phyloP scores from a whole-genome alignment of 495 filamentous ascomycete genomes.

The Xylaria bambusicola region DNA sequence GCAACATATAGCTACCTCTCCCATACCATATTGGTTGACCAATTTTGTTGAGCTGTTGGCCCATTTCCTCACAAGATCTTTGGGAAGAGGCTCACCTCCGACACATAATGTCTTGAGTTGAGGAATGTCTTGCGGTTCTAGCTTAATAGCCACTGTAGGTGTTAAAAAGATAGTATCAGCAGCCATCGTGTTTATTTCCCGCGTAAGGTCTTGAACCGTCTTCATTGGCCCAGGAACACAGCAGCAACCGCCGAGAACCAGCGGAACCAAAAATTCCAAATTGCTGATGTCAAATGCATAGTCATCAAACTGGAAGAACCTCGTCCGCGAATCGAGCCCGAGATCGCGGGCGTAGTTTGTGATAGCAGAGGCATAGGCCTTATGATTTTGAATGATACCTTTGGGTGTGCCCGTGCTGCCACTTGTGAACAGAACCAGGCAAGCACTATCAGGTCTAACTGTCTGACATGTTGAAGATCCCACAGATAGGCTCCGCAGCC shows the following conservation, averaged over 20 bases:
- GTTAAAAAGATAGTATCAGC: conserved; percentile 43
- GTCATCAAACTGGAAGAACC: conserved; percentile 49
- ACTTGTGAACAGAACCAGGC: conserved; percentile 47
- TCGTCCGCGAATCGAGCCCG: conserved; percentile 36
- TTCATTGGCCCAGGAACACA: conserved; percentile 46
- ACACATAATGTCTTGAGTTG: conserved; percentile 48
- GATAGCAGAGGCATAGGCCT: conserved; percentile 26
- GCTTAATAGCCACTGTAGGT: conserved; percentile 28
- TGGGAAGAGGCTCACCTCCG: conserved; percentile 36
- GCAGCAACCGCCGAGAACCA: conserved; percentile 44
- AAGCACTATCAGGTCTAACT: conserved; percentile 21
- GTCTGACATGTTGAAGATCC: not conserved
- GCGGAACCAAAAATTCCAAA: conserved; percentile 42
- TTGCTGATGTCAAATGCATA: conserved; percentile 48
- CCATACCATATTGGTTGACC: conserved; percentile 21
- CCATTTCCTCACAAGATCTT: conserved; percentile 19
- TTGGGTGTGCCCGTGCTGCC: conserved; percentile 49
- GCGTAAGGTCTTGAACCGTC: conserved; percentile 30
- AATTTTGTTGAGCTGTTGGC: conserved; percentile 1
- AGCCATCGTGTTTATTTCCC: conserved; percentile 38
- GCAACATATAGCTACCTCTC: conserved; percentile 20
- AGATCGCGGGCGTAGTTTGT: conserved; percentile 40
- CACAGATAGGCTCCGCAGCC: conserved; percentile 1
- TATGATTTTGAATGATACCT: conserved; percentile 42
- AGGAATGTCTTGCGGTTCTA: conserved; percentile 44